These are phyloP conservation scores for Ophiocordyceps robertsii DNA, from an alignment of 2,329 filamentous ascomycete genomes.

Conservation along the genomic window DNA sequence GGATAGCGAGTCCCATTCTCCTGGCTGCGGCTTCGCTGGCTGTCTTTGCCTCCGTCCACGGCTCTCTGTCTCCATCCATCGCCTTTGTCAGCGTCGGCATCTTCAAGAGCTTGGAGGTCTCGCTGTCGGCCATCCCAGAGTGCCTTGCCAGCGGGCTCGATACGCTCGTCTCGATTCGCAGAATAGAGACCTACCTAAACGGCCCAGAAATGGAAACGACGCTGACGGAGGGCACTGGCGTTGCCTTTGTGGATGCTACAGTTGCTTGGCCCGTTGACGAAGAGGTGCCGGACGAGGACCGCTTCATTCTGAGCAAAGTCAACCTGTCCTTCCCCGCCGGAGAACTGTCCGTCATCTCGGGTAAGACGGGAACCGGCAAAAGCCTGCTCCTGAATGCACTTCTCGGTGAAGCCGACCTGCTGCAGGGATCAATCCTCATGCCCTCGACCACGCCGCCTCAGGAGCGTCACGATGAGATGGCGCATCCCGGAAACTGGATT, in stretches of 20 bases:
- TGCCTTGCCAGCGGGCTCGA: conserved; percentile 58
- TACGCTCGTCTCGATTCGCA: conserved; percentile 56
- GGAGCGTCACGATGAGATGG: conserved; percentile 48
- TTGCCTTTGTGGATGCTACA: conserved; percentile 53
- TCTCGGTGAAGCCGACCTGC: conserved; percentile 60
- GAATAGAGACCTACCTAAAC: conserved; percentile 58
- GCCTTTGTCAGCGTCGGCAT: conserved; percentile 69
- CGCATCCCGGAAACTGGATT: conserved; percentile 53
- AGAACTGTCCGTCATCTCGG: conserved; percentile 61
- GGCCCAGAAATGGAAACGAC: conserved; percentile 49
- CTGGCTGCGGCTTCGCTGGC: conserved; percentile 59
- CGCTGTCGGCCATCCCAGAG: conserved; percentile 59
- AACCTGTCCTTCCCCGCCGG: conserved; percentile 53
- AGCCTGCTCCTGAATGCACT: conserved; percentile 61
- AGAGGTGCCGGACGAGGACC: conserved; percentile 38
- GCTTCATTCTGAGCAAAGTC: conserved; percentile 53
- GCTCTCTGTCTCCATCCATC: conserved; percentile 53
- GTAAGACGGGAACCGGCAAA: conserved; percentile 68
- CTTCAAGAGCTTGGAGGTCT: conserved; percentile 60
- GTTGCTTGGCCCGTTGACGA: conserved; percentile 64
- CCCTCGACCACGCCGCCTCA: conserved; percentile 34
- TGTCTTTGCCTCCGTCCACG: conserved; percentile 51
- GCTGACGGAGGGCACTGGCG: conserved; percentile 39
- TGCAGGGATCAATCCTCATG: conserved; percentile 46
- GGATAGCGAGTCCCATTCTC: conserved; percentile 61